phyloP scores from a whole-genome alignment of 2,329 filamentous ascomycete genomes.

The Xylariaceae sp. region DNA sequence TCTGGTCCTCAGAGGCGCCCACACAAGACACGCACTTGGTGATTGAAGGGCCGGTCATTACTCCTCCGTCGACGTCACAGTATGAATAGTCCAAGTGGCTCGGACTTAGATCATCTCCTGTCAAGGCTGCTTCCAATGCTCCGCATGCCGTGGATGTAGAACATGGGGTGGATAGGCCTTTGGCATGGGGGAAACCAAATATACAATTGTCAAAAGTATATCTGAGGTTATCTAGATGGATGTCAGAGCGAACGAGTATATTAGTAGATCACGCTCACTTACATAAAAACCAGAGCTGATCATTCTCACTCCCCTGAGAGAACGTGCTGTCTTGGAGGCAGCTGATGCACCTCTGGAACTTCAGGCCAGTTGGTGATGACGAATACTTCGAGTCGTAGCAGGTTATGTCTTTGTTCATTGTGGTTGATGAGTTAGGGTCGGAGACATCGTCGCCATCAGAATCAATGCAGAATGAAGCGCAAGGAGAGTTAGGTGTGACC shows the following conservation, averaged over 20 bases:
- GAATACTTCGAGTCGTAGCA: conserved; percentile 55
- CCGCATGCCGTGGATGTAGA: conserved; percentile 60
- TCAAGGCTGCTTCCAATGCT: conserved; percentile 49
- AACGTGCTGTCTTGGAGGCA: conserved; percentile 61
- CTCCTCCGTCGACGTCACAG: conserved; percentile 51
- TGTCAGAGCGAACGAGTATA: conserved; percentile 19
- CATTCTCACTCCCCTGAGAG: conserved; percentile 54
- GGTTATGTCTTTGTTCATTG: conserved; percentile 52
- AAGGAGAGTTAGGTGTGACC: conserved; percentile 62
- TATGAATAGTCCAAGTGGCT: conserved; percentile 52
- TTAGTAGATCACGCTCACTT: conserved; percentile 38
- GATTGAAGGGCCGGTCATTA: conserved; percentile 45
- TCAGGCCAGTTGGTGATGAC: conserved; percentile 48
- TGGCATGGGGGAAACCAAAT: conserved; percentile 58
- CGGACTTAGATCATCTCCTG: conserved; percentile 47
- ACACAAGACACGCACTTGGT: conserved; percentile 56
- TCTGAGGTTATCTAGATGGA: conserved; percentile 57
- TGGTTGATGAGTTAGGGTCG: conserved; percentile 55
- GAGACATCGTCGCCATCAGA: conserved; percentile 47
- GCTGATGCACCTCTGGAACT: conserved; percentile 57
- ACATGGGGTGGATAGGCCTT: conserved; percentile 55
- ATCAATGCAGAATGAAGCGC: conserved; percentile 57
- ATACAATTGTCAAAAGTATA: conserved; percentile 61
- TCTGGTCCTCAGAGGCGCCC: conserved; percentile 48
- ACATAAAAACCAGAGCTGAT: conserved; percentile 65